Evolutionary conservation across 1,139 yeast genomes (phyloP), one percentile per base, ranked within the genome.

Genomic region (Geotrichum histeridarum): DNA sequence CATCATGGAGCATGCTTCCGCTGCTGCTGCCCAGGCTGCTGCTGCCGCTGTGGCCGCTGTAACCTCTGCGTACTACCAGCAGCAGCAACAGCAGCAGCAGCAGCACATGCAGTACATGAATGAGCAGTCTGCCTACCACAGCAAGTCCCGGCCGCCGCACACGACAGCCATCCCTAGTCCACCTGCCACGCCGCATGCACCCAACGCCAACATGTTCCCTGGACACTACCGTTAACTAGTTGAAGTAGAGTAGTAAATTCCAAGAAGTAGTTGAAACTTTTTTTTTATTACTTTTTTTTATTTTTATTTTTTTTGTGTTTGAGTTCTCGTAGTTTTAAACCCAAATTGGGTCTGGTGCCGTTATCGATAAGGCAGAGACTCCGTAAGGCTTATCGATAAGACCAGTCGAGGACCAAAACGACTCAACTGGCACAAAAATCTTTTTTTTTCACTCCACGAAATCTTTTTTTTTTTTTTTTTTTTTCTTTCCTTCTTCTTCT

Each of bases 61-160:
- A 8, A 44, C 41, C 50, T 42, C 37, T 31, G 38, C 43, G 17
- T 42, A 39, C 30, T 32, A 18, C 46, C 56, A 53, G 45, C 56
- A 53, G 30, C 55, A 48, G 36, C 52, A 47, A 31, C 59, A 54
- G 50, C 50, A 37, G 15, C 54, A 42, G 18, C 49, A 37, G 43
- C 52, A 48, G 18, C 47, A 22, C 27, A 22, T 22, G 27, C 27
- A 22, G 27, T 41, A 45, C 35, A 54, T 50, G 49, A 43, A 46
- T 3, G 57, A 50, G 27, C 27, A 22, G 27, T 22, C 27, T 3
- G 27, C 37, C 6, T 11, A 33, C 7, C 14, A n/a, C 37, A 11
- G 37, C 37, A 11, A 33, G 37, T 4, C 14, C 37, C 37, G 37
- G n/a, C 12, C 12, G n/a, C 12, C 12, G 14, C 37, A 33, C 37